Conservation (phyloP, 2,329 filamentous ascomycete genomes). For the Phaeoacremonium minimum region DNA sequence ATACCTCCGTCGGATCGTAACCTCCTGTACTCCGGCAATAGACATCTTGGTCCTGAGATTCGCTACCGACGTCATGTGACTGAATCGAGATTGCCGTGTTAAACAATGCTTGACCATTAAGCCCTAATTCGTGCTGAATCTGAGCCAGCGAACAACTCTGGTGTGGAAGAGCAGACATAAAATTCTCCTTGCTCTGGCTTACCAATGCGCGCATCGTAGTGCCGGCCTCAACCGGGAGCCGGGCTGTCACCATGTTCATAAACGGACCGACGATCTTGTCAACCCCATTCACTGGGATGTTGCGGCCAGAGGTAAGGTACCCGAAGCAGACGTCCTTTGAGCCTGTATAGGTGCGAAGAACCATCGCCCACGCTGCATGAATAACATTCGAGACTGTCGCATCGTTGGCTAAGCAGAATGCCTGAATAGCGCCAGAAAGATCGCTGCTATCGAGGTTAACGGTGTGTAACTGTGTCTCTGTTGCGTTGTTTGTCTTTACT, state of each 20-base stretch:
- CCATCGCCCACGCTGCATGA: constrained; percentile 9
- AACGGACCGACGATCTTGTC: constrained; percentile 16
- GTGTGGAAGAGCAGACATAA: no score
- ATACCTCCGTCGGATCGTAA: no score
- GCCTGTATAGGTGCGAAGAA: constrained; percentile 6
- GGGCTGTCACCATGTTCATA: constrained; percentile 4
- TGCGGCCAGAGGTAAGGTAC: constrained; percentile 17
- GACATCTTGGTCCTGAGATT: no score
- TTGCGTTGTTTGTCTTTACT: no score
- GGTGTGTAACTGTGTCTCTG: no score
- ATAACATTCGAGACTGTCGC: constrained; percentile 14
- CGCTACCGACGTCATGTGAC: no score
- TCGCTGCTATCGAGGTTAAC: no score
- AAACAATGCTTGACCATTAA: not conserved
- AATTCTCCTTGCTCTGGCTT: no score
- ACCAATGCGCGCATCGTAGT: no score
- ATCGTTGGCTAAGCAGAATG: constrained; percentile 6
- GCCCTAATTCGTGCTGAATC: constrained; percentile 2
- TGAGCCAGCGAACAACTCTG: constrained; percentile 1
- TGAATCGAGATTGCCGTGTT: constrained; percentile 3
- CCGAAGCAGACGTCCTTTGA: constrained; percentile 9
- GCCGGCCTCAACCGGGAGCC: no score
- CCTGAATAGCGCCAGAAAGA: not conserved
- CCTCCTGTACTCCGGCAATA: no score
- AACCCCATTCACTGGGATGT: constrained; percentile 15